A percentile compares a stretch with the other conserved stretches of the same genome.
phyloP scores from a whole-genome alignment of 805 yeast genomes.

The Pichia kluyveri region DNA sequence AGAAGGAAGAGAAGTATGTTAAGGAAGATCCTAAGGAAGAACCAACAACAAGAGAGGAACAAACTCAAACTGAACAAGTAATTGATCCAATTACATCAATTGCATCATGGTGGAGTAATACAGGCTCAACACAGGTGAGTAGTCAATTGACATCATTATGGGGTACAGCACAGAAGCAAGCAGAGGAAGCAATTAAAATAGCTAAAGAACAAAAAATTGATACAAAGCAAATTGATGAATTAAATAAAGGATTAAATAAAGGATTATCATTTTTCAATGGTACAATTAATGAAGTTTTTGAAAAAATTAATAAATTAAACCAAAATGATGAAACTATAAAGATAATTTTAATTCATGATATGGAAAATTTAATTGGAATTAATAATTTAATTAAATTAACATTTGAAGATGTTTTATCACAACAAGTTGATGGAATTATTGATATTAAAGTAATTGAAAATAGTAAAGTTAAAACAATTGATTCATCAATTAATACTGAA shows the following conservation, averaged over 20 bases:
- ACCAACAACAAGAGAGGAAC: neutral
- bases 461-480: slow-evolving; percentile 24
- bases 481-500: slow-evolving; percentile 13
- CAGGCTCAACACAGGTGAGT: slow-evolving; percentile 57
- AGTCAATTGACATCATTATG: slow-evolving; percentile 56
- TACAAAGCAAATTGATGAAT: slow-evolving; percentile 27
- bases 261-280: slow-evolving; percentile 19
- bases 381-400: slow-evolving; percentile 38
- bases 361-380: slow-evolving; percentile 35
- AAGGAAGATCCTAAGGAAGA: neutral
- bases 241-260: slow-evolving; percentile 25
- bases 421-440: slow-evolving; percentile 73
- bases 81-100: slow-evolving; percentile 56
- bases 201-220: slow-evolving; percentile 33
- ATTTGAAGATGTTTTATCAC: slow-evolving; percentile 52
- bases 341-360: slow-evolving; percentile 60
- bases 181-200: slow-evolving; percentile 42
- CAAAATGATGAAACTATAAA: slow-evolving; percentile 44
- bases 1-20: neutral
- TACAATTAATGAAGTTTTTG: slow-evolving; percentile 30
- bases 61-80: neutral
- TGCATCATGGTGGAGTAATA: slow-evolving; percentile 67
- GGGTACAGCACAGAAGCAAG: slow-evolving; percentile 46
- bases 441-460: slow-evolving; percentile 49
- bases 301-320: slow-evolving; percentile 21